These are phyloP conservation scores for Davidsoniella australis DNA, from an alignment of 2,329 filamentous ascomycete genomes.

Conservation along the genomic window DNA sequence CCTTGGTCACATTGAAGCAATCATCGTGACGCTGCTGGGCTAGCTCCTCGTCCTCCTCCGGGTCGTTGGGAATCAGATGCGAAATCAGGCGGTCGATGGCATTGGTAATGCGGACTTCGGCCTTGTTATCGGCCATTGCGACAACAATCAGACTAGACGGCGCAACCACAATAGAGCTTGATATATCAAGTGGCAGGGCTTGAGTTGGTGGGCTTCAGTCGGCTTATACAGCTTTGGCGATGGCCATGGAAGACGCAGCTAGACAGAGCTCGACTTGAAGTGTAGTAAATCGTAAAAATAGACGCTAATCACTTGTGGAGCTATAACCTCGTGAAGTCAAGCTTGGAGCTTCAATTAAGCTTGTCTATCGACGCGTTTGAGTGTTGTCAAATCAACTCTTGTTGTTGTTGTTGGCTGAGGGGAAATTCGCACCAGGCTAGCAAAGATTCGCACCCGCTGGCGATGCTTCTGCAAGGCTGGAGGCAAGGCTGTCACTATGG, in stretches of 20 bases:
- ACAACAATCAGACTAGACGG: constrained; percentile 16
- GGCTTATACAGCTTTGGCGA: not conserved
- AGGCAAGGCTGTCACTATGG: constrained; percentile 3
- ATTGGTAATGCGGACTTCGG: constrained; percentile 50
- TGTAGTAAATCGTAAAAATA: no score
- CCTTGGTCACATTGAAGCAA: constrained; percentile 33
- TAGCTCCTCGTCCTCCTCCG: constrained; percentile 47
- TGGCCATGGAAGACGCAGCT: not conserved
- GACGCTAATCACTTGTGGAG: no score
- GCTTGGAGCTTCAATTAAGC: no score
- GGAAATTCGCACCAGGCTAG: not conserved
- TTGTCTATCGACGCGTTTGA: no score
- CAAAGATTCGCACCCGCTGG: not conserved
- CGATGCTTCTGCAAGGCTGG: constrained; percentile 4
- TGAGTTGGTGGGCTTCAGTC: not conserved
- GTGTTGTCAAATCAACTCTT: not conserved
- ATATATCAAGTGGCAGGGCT: not conserved
- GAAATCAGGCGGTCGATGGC: constrained; percentile 66
- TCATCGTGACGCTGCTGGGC: constrained; percentile 54
- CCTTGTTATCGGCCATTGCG: constrained; percentile 33
- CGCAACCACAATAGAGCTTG: not conserved
- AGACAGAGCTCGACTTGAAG: no score
- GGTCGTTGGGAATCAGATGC: constrained; percentile 50
- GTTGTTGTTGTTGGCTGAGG: not conserved
- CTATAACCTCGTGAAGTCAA: no score